Evolutionary conservation across 768 basidiomycete genomes (phyloP).

Genomic region (Xerocomellus dryophilus): DNA sequence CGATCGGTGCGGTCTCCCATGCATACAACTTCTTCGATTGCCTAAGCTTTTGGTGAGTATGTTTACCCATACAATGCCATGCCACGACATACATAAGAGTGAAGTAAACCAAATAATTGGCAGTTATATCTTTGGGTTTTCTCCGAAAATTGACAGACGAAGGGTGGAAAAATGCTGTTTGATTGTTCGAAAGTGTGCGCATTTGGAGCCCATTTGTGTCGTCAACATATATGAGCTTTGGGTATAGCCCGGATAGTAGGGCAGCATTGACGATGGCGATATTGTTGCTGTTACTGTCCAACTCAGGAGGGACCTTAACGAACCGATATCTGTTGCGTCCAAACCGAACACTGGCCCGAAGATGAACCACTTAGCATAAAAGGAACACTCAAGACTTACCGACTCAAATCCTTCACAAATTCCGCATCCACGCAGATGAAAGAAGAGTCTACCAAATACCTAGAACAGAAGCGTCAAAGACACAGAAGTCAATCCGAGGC

Average conservation of each 20-base stretch:
- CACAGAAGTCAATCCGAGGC: constrained; percentile 1
- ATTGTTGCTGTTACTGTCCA: constrained; percentile 69
- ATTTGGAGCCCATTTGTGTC: constrained; percentile 50
- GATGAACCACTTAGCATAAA: constrained; percentile 2
- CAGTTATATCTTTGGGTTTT: constrained; percentile 65
- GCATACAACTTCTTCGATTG: constrained; percentile 90
- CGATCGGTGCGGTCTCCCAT: constrained; percentile 90
- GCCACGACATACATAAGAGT: constrained; percentile 68
- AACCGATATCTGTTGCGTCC: constrained; percentile 74
- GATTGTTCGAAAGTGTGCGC: constrained; percentile 80
- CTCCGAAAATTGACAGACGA: constrained; percentile 85
- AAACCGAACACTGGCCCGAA: constrained; percentile 60
- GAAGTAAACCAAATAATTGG: constrained; percentile 77
- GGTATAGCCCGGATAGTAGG: constrained; percentile 83
- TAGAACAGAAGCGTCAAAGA: constrained; percentile 26
- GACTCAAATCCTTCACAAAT: constrained; percentile 67
- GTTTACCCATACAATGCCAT: background rate
- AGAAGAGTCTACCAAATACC: constrained; percentile 84
- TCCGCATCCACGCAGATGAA: constrained; percentile 70
- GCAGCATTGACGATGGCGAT: constrained; percentile 71
- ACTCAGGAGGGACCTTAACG: constrained; percentile 64
- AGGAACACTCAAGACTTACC: constrained; percentile 36
- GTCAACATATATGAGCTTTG: constrained; percentile 82
- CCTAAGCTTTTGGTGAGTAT: constrained; percentile 43
- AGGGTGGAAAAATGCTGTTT: constrained; percentile 77